Conservation (phyloP, 192 early-diverging fungal genomes). For the Linnemannia schmuckeri region DNA sequence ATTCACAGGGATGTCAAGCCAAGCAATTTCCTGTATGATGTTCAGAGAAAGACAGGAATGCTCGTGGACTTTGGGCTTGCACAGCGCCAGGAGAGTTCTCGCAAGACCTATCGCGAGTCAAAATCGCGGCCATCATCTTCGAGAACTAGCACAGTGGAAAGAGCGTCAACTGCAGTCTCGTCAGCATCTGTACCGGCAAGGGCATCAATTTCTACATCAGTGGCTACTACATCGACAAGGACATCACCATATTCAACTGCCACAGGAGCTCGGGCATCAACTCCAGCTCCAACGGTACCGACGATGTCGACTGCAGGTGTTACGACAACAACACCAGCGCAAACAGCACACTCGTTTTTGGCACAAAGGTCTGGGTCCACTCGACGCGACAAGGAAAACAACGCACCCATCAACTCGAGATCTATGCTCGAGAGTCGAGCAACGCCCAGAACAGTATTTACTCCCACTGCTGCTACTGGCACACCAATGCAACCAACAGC, state of each 20-base stretch:
- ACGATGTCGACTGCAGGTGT: neutral
- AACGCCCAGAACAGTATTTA: neutral
- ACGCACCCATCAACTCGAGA: neutral
- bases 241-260: neutral
- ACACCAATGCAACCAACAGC: neutral
- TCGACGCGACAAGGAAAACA: neutral
- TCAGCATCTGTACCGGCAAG: neutral
- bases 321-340: neutral
- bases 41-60: slow-evolving; percentile 76
- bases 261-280: too few relatives aligned
- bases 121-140: neutral
- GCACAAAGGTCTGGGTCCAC: neutral
- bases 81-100: slow-evolving; percentile 56
- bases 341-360: neutral
- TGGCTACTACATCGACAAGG: neutral
- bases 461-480: neutral
- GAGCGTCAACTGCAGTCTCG: neutral
- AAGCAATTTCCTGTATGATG: slow-evolving; percentile 92
- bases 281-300: neutral
- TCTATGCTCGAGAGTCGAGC: neutral
- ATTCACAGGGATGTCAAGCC: slow-evolving; percentile 97
- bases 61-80: slow-evolving; percentile 96
- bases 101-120: slow-evolving; percentile 2
- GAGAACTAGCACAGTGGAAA: neutral
- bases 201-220: neutral